Evolutionary conservation across 306 rosid species (phyloP), one percentile per base, ranked within the genome.

Genomic region (Cercis canadensis): DNA sequence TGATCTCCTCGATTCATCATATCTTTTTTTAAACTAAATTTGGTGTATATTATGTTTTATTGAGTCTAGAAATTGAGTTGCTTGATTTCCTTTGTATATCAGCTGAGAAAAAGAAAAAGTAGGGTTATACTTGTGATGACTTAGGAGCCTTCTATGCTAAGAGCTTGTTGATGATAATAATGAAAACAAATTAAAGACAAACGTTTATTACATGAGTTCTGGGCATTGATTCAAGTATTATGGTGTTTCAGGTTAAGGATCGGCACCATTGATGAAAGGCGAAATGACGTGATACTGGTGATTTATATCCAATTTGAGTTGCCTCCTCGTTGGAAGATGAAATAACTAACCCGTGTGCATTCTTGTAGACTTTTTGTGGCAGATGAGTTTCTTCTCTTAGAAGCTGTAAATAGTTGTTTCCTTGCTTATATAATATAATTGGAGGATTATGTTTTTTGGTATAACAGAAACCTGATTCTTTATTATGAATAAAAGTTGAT

Each of bases 331-430:
- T 75, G 59, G 79, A 84, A 80, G 94, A 85, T 77, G 80, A 81
- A 65, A 67, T 90, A 79, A 80, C 88, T 80, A 85, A 85, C 72
- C 65, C 79, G 46, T 82, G 83, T 82, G 85, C 89, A 79, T 80
- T 84, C 92, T 87, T 87, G 81, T 93, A 80, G 97, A 80, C 82
- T 52, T 87, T 75, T 73, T 80, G 84, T 90, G 84, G 90, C 97
- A 94, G 98, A 89, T 94, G 99, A 94, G 99, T 94, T 84, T 87
- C 95, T 91, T 80, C 90, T 81, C 98, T 89, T 86, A 79, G 91
- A 89, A 85, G 89, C 95, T 91, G 96, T 89, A 91, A 87, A 90
- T 86, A 69, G 50, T 75, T 80, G 31, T 82, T 79, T 83, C 46
- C 65, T 52, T 80, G 77, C 85, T 68, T 58, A 78, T 74, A 70